Evolutionary conservation across 2,329 filamentous ascomycete species (phyloP).

Genomic region (Davidsoniella eucalypti): DNA sequence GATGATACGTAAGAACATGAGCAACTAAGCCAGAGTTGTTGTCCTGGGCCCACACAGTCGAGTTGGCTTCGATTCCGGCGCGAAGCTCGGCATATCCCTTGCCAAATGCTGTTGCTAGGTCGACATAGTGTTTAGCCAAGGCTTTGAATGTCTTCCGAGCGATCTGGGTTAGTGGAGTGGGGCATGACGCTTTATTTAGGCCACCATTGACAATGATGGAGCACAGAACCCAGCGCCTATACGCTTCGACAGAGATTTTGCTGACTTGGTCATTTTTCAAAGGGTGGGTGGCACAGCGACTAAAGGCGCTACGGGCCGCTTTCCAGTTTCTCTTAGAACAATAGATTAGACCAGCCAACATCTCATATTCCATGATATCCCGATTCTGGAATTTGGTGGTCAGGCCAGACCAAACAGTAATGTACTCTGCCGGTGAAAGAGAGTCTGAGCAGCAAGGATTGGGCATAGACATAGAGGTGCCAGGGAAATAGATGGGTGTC

Average conservation of each 20-base stretch:
- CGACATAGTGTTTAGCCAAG: conserved; percentile 52
- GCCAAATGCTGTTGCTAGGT: conserved; percentile 49
- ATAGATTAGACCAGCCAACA: conserved; percentile 47
- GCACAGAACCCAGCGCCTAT: conserved; percentile 79
- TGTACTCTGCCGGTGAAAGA: conserved; percentile 36
- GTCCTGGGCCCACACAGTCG: conserved; percentile 48
- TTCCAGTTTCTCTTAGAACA: conserved; percentile 44
- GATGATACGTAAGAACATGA: conserved; percentile 54
- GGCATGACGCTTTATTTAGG: conserved; percentile 4
- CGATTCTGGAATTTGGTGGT: conserved; percentile 34
- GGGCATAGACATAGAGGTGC: conserved; percentile 21
- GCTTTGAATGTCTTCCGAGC: conserved; percentile 20
- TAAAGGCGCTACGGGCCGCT: conserved; percentile 44
- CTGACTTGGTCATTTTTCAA: conserved; percentile 45
- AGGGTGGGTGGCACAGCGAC: conserved; percentile 51
- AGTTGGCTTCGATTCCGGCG: conserved; percentile 43
- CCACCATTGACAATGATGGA: conserved; percentile 55
- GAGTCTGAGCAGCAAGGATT: conserved; percentile 29
- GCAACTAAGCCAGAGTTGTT: conserved; percentile 55
- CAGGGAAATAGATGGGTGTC: conserved; percentile 49
- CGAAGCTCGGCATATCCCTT: conserved; percentile 35
- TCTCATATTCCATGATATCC: conserved; percentile 50
- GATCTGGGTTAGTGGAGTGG: neutral
- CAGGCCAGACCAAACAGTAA: conserved; percentile 41
- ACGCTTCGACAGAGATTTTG: conserved; percentile 71